Percentiles rank a stretch among this genome's conserved stretches.
phyloP scores from a whole-genome alignment of 2,329 filamentous ascomycete species.

The Geosmithia morbida region DNA sequence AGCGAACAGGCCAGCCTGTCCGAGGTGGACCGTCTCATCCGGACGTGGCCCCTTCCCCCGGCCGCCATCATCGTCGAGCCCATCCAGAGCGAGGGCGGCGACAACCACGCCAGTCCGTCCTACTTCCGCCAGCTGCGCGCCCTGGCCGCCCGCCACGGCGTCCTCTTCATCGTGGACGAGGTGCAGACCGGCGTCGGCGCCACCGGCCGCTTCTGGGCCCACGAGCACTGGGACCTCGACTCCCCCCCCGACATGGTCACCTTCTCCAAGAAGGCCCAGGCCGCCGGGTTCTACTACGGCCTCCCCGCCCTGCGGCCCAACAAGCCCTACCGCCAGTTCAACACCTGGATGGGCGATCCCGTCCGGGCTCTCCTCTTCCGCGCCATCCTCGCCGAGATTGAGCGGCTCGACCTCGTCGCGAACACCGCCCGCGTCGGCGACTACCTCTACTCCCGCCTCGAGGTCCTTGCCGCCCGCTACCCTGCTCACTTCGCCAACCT shows the following conservation, averaged over 20 bases:
- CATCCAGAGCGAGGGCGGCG: constrained; percentile 84
- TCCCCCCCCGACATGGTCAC: constrained; percentile 85
- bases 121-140: constrained; percentile 80
- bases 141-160: constrained; percentile 60
- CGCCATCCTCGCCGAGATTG: constrained; percentile 70
- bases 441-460: constrained; percentile 61
- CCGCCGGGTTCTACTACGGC: constrained; percentile 83
- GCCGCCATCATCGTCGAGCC: constrained; percentile 79
- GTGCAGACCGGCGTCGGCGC: constrained; percentile 89
- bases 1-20: constrained; percentile 70
- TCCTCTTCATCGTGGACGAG: constrained; percentile 85
- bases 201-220: constrained; percentile 91
- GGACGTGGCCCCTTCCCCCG: constrained; percentile 63
- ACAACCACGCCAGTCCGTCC: constrained; percentile 78
- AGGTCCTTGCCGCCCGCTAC: constrained; percentile 52
- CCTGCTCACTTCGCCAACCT: constrained; percentile 71
- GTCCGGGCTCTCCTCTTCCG: constrained; percentile 74
- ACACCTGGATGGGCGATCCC: constrained; percentile 95
- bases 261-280: constrained; percentile 91
- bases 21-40: constrained; percentile 72
- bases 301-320: constrained; percentile 71
- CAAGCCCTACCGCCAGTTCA: constrained; percentile 92
- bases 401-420: constrained; percentile 61
- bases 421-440: constrained; percentile 66
- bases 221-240: constrained; percentile 80